Evolutionary conservation across 208 protist genomes (phyloP).

Genomic region (Wallacemonas sp.): DNA sequence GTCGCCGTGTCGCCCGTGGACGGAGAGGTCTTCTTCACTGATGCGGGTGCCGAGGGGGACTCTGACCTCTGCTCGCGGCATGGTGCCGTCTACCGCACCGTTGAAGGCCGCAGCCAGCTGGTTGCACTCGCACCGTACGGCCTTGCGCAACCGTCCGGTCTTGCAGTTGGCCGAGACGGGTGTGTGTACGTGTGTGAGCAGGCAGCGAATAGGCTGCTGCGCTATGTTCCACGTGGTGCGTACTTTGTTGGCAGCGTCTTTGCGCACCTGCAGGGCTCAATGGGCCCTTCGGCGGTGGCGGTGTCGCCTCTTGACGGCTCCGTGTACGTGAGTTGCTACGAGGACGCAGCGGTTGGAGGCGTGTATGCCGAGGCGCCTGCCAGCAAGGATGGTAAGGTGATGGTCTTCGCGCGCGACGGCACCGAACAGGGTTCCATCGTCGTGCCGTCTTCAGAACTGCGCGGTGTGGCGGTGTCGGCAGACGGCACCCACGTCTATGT

Average conservation of each 20-base stretch:
- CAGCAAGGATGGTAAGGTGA: slow-evolving; percentile 33
- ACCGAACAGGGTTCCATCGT: slow-evolving; percentile 33
- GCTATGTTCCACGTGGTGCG: slow-evolving; percentile 48
- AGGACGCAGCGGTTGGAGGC: slow-evolving; percentile 15
- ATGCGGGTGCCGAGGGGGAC: slow-evolving; percentile 62
- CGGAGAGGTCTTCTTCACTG: slow-evolving; percentile 71
- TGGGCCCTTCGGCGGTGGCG: slow-evolving; percentile 58
- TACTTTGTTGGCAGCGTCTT: slow-evolving; percentile 65
- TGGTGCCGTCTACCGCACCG: slow-evolving; percentile 66
- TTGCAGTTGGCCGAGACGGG: slow-evolving; percentile 46
- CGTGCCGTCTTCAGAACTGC: slow-evolving; percentile 38
- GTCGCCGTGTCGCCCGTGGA: slow-evolving; percentile 31
- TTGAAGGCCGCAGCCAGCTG: slow-evolving; percentile 41
- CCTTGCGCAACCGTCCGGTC: slow-evolving; percentile 41
- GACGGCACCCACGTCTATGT: slow-evolving; percentile 38
- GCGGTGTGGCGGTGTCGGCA: slow-evolving; percentile 32
- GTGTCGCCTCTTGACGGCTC: slow-evolving; percentile 33
- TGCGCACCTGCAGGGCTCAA: slow-evolving; percentile 49
- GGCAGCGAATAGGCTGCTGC: slow-evolving; percentile 55
- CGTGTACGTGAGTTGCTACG: slow-evolving; percentile 72
- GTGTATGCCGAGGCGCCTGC: neutral
- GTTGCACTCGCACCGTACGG: slow-evolving; percentile 52
- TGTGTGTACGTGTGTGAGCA: slow-evolving; percentile 69
- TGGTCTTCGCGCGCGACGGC: slow-evolving; percentile 41
- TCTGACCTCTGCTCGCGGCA: slow-evolving; percentile 41